A percentile compares a stretch with the other conserved stretches of the same genome.
Evolutionary conservation across 768 basidiomycete species (phyloP).

Genomic region (Calocybe cyanea): DNA sequence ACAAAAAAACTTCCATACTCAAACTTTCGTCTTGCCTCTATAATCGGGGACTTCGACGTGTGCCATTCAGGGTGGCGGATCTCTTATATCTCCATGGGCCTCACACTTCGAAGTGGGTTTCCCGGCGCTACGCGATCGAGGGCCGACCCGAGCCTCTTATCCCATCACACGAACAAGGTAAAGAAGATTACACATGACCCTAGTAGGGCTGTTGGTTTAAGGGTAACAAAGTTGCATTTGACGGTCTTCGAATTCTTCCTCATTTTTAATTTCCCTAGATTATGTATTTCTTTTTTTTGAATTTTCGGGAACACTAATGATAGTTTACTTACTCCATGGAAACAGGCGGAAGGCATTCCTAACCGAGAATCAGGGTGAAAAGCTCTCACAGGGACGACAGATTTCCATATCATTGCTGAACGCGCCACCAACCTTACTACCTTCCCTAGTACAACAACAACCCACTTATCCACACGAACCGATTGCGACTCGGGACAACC

Average conservation of each 20-base stretch:
- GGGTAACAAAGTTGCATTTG: conserved; percentile 48
- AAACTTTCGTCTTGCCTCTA: conserved; percentile 81
- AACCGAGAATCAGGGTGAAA: background rate
- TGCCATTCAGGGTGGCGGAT: conserved; percentile 66
- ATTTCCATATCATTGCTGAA: conserved; percentile 68
- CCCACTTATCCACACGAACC: background rate
- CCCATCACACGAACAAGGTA: conserved; percentile 67
- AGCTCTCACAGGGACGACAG: conserved; percentile 73
- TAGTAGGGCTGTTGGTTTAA: conserved; percentile 39
- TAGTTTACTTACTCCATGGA: background rate
- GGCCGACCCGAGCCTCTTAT: conserved; percentile 81
- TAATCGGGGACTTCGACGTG: conserved; percentile 90
- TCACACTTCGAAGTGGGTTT: conserved; percentile 84
- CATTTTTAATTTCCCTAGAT: no score
- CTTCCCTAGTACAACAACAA: no score
- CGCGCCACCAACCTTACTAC: conserved; percentile 30
- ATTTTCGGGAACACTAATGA: no score
- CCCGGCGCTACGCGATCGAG: conserved; percentile 89
- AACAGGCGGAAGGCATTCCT: conserved; percentile 8
- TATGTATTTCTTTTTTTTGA: no score
- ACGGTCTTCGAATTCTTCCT: no score
- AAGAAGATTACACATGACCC: conserved; percentile 55
- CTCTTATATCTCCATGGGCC: conserved; percentile 87
- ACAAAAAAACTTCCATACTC: conserved; percentile 48
- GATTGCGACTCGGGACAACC: background rate